Evolutionary conservation across 805 yeast genomes (phyloP), one percentile per base, ranked within the genome.

Genomic region (Cyberlindnera mycetangii): DNA sequence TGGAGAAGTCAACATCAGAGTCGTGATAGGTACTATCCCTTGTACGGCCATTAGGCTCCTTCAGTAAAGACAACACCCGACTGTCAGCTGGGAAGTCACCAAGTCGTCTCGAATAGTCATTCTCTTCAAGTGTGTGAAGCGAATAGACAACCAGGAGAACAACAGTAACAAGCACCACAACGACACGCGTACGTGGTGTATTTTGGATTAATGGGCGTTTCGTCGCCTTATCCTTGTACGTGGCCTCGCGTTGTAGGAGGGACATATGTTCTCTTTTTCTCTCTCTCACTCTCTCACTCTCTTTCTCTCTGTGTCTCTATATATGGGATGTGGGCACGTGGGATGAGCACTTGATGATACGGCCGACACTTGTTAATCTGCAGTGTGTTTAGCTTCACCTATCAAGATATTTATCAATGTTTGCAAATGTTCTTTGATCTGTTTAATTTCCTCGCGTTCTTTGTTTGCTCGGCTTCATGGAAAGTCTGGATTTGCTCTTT

Each of bases 1-100:
- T 42, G 7, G 50, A 42, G 24, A 31, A 47, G 30, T 47, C 50
- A 16, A 43, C 45, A 21, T 47, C 50, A 2, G 41, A 27, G 32
- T 47, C 50, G 15, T 40, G 37, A 19, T 47, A 43, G 4, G 36
- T 27, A 8, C 18, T 9, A n/a, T 11, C 17, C 20, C 15, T 10
- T 31, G 22, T 18, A n/a, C 5, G n/a, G 9, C 6, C 22, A 17
- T 32, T 7, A 6, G 14, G 5, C 12, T 21, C 37, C 28, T 21
- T 19, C 25, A 19, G 32, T 7, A 15, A n/a, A 28, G 32, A n/a
- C 12, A 18, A 30, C 32, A 30, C 18, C 18, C 32, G 5, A n/a
- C 4, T 4, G 16, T 30, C 28, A 10, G n/a, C 28, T 10, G 28
- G 5, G 12, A 10, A 12, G 28, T 12, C 4, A 12, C 12, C 28